Percentiles rank a stretch among this genome's conserved stretches.
Evolutionary conservation across 306 rosid species (phyloP).

Genomic region (Mimosa pudica): DNA sequence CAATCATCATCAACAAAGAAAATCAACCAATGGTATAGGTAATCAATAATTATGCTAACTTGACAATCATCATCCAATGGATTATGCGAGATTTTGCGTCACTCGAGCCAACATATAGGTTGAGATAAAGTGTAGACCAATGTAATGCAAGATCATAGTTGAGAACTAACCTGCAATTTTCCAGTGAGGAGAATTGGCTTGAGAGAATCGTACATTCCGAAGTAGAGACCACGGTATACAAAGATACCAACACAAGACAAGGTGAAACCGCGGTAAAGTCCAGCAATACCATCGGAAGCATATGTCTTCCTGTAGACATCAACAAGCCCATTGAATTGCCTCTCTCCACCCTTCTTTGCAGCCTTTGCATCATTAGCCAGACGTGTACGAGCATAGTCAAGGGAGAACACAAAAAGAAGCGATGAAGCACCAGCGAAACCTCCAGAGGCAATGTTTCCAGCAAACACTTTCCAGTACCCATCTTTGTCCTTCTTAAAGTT

Average conservation of each 20-base stretch:
- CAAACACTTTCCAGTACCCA: conserved; percentile 94
- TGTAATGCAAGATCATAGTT: background rate
- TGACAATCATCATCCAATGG: background rate
- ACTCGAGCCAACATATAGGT: background rate
- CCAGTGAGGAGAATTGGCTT: conserved; percentile 83
- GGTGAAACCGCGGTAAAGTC: conserved; percentile 91
- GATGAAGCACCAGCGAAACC: conserved; percentile 97
- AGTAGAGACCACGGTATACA: conserved; percentile 91
- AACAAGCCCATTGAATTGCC: conserved; percentile 85
- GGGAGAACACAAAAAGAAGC: conserved; percentile 75
- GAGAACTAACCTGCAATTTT: conserved; percentile 53
- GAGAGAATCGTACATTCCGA: conserved; percentile 82
- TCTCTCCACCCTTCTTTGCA: conserved; percentile 90
- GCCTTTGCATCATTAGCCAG: conserved; percentile 84
- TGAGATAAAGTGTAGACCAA: background rate
- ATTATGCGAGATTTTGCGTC: background rate
- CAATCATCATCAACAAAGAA: conserved; percentile 11
- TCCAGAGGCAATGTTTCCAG: conserved; percentile 86
- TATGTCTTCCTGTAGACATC: conserved; percentile 90
- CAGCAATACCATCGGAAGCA: conserved; percentile 74
- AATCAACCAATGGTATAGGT: background rate
- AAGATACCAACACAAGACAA: conserved; percentile 84
- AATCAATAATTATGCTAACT: background rate
- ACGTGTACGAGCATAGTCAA: conserved; percentile 91
- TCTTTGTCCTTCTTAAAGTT: conserved; percentile 86